Percentiles rank a stretch among this genome's conserved stretches.
phyloP scores from a whole-genome alignment of 495 filamentous ascomycete species.

The Aspergillus indologenus region DNA sequence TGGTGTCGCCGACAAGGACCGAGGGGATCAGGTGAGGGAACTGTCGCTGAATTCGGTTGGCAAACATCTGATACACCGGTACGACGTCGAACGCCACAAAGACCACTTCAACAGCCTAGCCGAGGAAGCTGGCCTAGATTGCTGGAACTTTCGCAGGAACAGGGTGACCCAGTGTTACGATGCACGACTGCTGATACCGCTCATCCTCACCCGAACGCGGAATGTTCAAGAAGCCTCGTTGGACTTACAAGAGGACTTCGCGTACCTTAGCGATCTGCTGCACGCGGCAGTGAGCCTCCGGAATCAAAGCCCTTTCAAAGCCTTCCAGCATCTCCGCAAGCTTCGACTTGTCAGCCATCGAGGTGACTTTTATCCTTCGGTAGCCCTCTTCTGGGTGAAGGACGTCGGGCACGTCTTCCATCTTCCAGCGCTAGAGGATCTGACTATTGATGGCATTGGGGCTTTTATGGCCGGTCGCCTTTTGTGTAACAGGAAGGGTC shows the following conservation, averaged over 20 bases:
- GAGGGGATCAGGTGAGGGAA: background rate
- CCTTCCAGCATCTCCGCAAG: background rate
- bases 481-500: background rate
- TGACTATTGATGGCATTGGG: background rate
- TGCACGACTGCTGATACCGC: background rate
- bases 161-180: background rate
- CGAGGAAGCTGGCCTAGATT: background rate
- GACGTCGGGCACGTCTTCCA: background rate
- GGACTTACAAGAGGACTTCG: background rate
- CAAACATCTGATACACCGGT: background rate
- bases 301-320: background rate
- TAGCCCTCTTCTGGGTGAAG: background rate
- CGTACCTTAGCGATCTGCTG: background rate
- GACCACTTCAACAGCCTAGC: background rate
- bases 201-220: background rate
- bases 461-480: background rate
- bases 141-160: background rate
- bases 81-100: background rate
- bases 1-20: background rate
- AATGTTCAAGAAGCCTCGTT: background rate
- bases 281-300: background rate
- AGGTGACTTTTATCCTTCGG: background rate
- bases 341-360: background rate
- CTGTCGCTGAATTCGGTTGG: background rate
- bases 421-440: background rate